Evolutionary conservation across 768 basidiomycete genomes (phyloP), one percentile per base, ranked within the genome.

Genomic region (Termitomyces titanicus): DNA sequence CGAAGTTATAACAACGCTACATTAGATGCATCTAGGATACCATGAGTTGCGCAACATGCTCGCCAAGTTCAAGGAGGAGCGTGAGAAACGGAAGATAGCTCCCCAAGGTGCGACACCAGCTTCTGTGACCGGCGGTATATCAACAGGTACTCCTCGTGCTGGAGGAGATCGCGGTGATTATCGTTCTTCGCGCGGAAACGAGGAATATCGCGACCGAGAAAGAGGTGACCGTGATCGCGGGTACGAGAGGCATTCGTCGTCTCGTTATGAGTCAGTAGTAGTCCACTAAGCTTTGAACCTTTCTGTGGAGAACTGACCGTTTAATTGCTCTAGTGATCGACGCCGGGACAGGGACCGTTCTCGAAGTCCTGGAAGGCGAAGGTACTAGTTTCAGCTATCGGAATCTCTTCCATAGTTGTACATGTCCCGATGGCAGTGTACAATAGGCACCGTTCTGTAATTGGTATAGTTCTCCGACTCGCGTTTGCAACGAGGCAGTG

Each of bases 21-120:
- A 51, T 70, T 51, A 98, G 97, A 96, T 99, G 92, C 97, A 98
- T 78, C 73, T 98, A 66, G 97, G 97, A 10, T 99, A 99, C 75
- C 94, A 98, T 70, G 95, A 98, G 74, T 80, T 99, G 58, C 92
- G 97, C 54, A 92, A 94, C 73, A 90, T 97, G 84, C 80, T 99
- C 51, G 70, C 77, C 55, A 90, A 92, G 67, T 97, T 98, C 72
- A 86, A 87, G 59, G 94, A 95, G 68, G 90, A 94, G 51, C 86
- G 94, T 56, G 88, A 91, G 70, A 90, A 89, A 72, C 85, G 88
- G 66, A 85, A 83, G 67, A 77, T 72, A 59, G 79, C 79, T 38
- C 78, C 82, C 55, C 71, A 77, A 46, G 74, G 75, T 31, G 63
- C 75, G 27, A 68, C 73, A 29, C 65, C 78, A 35, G 66, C 74